phyloP scores from a whole-genome alignment of 805 yeast genomes.

The Ogataea siamensis region DNA sequence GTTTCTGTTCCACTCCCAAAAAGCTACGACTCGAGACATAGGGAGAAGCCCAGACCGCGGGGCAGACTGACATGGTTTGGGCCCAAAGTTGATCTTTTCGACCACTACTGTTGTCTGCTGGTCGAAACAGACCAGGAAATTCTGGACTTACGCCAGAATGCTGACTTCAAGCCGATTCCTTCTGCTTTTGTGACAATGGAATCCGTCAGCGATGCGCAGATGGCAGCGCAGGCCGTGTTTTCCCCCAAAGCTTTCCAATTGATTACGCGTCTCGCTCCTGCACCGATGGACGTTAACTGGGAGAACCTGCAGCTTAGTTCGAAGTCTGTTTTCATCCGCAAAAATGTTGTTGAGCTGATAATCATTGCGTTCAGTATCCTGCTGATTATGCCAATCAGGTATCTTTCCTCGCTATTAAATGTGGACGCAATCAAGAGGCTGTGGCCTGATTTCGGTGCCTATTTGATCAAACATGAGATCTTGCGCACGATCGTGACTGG shows the following conservation, averaged over 20 bases:
- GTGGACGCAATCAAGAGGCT: slow-evolving; percentile 52
- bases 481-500: slow-evolving; percentile 58
- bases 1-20: slow-evolving; percentile 24
- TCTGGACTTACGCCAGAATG: slow-evolving; percentile 28
- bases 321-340: slow-evolving; percentile 35
- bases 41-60: slow-evolving; percentile 24
- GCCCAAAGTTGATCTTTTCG: slow-evolving; percentile 34
- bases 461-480: slow-evolving; percentile 49
- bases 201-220: slow-evolving; percentile 91
- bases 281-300: slow-evolving; percentile 96
- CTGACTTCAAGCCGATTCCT: slow-evolving; percentile 41
- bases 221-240: slow-evolving; percentile 94
- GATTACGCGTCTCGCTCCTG: slow-evolving; percentile 86
- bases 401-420: slow-evolving; percentile 55
- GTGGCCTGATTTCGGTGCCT: slow-evolving; percentile 60
- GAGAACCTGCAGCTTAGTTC: slow-evolving; percentile 44
- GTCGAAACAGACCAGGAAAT: slow-evolving; percentile 41
- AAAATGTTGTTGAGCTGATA: slow-evolving; percentile 33
- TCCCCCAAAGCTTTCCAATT: slow-evolving; percentile 86
- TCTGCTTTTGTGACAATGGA: slow-evolving; percentile 86
- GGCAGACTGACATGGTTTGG: slow-evolving; percentile 27
- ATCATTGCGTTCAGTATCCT: slow-evolving; percentile 50
- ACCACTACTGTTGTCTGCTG: slow-evolving; percentile 35
- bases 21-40: slow-evolving; percentile 18
- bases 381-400: slow-evolving; percentile 53